Evolutionary conservation across 2,329 filamentous ascomycete species (phyloP), one percentile per base, ranked within the genome.

Genomic region (Basipetospora sp.): DNA sequence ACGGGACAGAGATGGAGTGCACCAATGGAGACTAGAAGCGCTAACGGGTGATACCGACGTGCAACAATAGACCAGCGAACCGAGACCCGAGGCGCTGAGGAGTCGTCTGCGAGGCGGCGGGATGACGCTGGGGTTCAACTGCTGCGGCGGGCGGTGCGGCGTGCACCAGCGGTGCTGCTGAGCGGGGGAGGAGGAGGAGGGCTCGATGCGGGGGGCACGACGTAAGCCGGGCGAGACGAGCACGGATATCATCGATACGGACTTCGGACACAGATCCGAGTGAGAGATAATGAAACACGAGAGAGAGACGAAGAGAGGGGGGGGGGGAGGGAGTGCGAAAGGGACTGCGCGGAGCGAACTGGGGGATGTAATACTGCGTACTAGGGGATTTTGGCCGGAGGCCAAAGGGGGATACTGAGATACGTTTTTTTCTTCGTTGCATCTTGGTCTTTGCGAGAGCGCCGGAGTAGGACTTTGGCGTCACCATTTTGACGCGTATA

Each of bases 151-250:
- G 11, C 44, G 45, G 17, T 52, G 51, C 36, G 47, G 45, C 29
- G 53, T 53, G 42, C 35, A 54, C 45, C 53, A 51, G 44, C 38
- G 42, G 35, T 54, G 49, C 43, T 54, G 52, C 42, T 53, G 25
- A 38, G 31, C 10, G 17, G 9, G 15, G 13, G 25, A 27, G 8
- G 25, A n/a, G n/a, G n/a, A n/a, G n/a, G n/a, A n/a, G n/a, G n/a
- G n/a, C n/a, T n/a, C n/a, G n/a, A n/a, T n/a, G n/a, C n/a, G n/a
- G n/a, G n/a, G n/a, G n/a, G n/a, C n/a, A n/a, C n/a, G n/a, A n/a
- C n/a, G n/a, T n/a, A n/a, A n/a, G n/a, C n/a, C n/a, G n/a, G n/a
- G n/a, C n/a, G n/a, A n/a, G n/a, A n/a, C n/a, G n/a, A n/a, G n/a
- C n/a, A n/a, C n/a, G n/a, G n/a, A n/a, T n/a, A n/a, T n/a, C 25